Percentiles rank a stretch among this genome's conserved stretches.
Conservation (phyloP, 2,329 filamentous ascomycete genomes). For the Exutisphaerella laricina region DNA sequence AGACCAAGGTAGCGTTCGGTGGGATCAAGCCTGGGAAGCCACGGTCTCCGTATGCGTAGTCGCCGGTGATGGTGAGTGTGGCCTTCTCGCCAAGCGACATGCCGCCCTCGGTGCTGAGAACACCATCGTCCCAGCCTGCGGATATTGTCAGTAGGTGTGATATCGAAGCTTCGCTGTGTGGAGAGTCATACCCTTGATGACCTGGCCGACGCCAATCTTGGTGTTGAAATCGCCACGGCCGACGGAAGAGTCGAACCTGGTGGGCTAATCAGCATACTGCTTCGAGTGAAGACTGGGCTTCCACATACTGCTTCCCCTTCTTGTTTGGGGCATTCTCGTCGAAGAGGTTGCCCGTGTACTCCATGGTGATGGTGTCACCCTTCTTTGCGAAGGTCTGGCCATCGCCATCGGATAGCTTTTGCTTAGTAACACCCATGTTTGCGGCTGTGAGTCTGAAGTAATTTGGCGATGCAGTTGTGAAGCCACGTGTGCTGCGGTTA, state of each 20-base stretch:
- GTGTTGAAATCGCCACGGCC: conserved; percentile 71
- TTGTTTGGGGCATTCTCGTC: conserved; percentile 55
- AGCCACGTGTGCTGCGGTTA: conserved; percentile 1
- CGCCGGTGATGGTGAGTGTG: conserved; percentile 71
- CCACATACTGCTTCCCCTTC: conserved; percentile 64
- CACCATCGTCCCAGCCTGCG: conserved; percentile 60
- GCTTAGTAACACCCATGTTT: conserved; percentile 61
- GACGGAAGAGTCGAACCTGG: conserved; percentile 86
- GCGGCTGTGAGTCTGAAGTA: conserved; percentile 11
- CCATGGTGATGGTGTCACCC: conserved; percentile 74
- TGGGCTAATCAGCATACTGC: neutral
- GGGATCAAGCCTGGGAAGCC: conserved; percentile 78
- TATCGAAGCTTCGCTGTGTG: neutral
- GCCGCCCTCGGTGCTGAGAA: conserved; percentile 47
- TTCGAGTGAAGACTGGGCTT: neutral
- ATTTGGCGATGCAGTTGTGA: conserved; percentile 3
- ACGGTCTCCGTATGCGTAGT: conserved; percentile 59
- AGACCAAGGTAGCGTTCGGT: conserved; percentile 67
- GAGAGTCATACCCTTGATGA: conserved; percentile 68
- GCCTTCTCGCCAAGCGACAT: conserved; percentile 93
- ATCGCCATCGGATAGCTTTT: conserved; percentile 56
- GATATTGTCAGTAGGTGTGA: neutral
- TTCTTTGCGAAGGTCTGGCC: conserved; percentile 53
- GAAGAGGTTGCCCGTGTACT: conserved; percentile 86
- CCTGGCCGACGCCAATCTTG: conserved; percentile 71